Base-by-base conservation (phyloP, 2,329 filamentous ascomycete genomes). In the Gnomoniopsis smithogilvyi region DNA sequence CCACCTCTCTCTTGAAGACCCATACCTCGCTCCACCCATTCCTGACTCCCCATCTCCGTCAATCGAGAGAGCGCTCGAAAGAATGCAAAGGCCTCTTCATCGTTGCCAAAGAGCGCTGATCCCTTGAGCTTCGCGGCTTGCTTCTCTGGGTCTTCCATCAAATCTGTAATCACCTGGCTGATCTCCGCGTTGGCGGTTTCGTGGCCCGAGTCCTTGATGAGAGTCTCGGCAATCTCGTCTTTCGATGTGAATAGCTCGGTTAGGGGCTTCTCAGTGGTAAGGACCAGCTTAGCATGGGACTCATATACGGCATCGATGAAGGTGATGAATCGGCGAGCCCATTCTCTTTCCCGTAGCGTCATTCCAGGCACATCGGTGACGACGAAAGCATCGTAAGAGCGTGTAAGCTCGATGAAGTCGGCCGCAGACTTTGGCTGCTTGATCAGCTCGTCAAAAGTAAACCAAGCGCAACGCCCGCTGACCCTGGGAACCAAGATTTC, bases 251-350 rank as follows among this genome's bases (percentile, higher is more conserved):
- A 99, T 36, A 98, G 85, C 70, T 96, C 88, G 8, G 86, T 85
- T 2, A 99, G 79, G 0, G 94, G 92, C 51, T 93, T 91, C 45
- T 88, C 92, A 3, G 91, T 93, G 0, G 95, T 99, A 58, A 99
- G 83, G 17, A 98, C 94, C 8, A 99, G 83, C 76, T 97, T 98
- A n/a, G 92, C 93, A 73, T 94, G 84, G 30, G 82, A 81, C 74
- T 99, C 95, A 70, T 99, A 99, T 4, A 97, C 89, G 6, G 95
- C 94, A 71, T 99, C 95, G 64, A 99, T 91, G 67, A 99, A 97
- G 0, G 94, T 99, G 72, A 99, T 99, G 74, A 99, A 97, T 6
- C 95, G 83, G 14, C 95, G 80, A 0, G 95, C 95, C 43, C 96
- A 81, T 75, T 99, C 95, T 21, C 95, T 86, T 69, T 92, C 86